These are phyloP conservation scores for Phytomonas sp. DNA, from an alignment of 208 protist species.

Conservation along the genomic window DNA sequence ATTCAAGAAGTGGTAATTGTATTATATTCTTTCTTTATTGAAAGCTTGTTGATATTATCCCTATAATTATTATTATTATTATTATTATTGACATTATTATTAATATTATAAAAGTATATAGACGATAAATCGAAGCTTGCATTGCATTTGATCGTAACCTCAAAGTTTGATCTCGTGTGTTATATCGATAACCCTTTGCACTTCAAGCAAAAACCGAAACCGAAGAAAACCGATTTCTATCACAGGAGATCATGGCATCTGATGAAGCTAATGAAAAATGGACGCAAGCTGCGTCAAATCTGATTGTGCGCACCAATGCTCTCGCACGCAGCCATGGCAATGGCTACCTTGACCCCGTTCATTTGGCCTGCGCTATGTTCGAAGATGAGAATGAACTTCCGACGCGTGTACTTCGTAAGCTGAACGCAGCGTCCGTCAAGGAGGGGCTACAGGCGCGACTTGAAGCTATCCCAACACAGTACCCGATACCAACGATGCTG, in stretches of 20 bases:
- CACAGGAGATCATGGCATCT: conserved; percentile 19
- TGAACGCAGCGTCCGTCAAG: conserved; percentile 38
- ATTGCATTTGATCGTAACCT: conserved; percentile 12
- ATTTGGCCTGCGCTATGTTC: conserved; percentile 55
- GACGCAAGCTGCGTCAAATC: conserved; percentile 45
- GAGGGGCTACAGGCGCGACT: conserved; percentile 34
- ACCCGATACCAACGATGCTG: conserved; percentile 49
- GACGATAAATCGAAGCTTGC: background rate
- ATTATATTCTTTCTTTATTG: background rate
- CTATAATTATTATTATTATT: conserved; percentile 11
- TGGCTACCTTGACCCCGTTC: conserved; percentile 55
- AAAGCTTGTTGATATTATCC: conserved; percentile 6
- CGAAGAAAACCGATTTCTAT: conserved; percentile 1
- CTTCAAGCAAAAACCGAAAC: conserved; percentile 8
- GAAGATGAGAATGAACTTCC: conserved; percentile 53
- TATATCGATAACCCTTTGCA: conserved; percentile 12
- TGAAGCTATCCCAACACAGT: conserved; percentile 47
- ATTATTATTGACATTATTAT: conserved; percentile 7
- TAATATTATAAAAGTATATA: background rate
- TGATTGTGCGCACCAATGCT: conserved; percentile 33
- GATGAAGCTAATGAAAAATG: conserved; percentile 29
- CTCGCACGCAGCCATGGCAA: conserved; percentile 45
- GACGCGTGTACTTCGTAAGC: conserved; percentile 50
- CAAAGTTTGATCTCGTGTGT: conserved; percentile 4
- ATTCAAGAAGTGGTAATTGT: background rate